phyloP scores from a whole-genome alignment of 2,329 filamentous ascomycete genomes.

The Alternaria angustiovoidea region DNA sequence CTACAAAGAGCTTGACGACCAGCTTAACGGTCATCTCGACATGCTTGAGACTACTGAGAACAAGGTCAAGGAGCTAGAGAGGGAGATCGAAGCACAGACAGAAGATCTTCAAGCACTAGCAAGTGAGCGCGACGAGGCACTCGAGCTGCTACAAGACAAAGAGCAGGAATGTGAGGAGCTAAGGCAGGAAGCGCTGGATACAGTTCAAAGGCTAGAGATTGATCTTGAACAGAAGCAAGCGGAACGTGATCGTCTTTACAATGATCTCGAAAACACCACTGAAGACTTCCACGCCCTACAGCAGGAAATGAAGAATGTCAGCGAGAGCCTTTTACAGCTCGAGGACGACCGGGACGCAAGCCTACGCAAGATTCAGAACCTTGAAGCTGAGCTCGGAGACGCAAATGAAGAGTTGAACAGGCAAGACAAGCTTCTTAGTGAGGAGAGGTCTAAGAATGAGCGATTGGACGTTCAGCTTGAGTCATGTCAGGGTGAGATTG shows the following conservation, averaged over 20 bases:
- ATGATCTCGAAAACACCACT: constrained; percentile 76
- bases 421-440: constrained; percentile 82
- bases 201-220: constrained; percentile 64
- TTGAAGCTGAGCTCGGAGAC: constrained; percentile 83
- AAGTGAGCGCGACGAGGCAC: constrained; percentile 83
- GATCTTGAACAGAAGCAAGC: constrained; percentile 77
- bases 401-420: constrained; percentile 87
- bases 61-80: constrained; percentile 73
- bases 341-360: constrained; percentile 90
- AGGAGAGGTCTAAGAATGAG: constrained; percentile 87
- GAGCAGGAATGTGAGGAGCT: constrained; percentile 63
- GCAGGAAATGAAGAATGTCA: constrained; percentile 90
- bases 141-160: constrained; percentile 74
- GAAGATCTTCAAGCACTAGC: constrained; percentile 82
- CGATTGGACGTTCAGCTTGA: constrained; percentile 90
- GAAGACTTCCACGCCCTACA: constrained; percentile 94
- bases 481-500: constrained; percentile 89
- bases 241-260: constrained; percentile 73
- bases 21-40: constrained; percentile 79
- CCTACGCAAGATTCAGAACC: constrained; percentile 77
- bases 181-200: constrained; percentile 66
- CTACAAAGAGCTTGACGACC: constrained; percentile 86
- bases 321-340: constrained; percentile 82
- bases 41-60: constrained; percentile 74
- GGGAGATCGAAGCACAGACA: constrained; percentile 80